These are phyloP conservation scores for Penicillium canariense DNA, from an alignment of 495 filamentous ascomycete genomes.

Conservation along the genomic window DNA sequence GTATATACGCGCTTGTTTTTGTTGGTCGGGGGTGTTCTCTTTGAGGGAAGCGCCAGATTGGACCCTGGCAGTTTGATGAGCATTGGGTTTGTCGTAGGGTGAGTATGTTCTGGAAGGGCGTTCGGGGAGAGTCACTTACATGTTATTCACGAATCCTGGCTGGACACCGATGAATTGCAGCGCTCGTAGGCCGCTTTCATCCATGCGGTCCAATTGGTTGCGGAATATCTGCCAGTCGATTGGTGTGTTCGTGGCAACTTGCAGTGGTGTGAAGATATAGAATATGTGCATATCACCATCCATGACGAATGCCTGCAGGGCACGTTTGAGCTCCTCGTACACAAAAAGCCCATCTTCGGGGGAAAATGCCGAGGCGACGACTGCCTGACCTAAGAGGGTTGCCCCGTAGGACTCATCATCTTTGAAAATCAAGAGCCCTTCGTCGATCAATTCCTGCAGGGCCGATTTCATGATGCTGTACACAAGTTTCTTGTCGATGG, in stretches of 20 bases:
- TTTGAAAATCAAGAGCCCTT: conserved; percentile 31
- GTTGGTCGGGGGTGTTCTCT: conserved; percentile 60
- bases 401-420: conserved; percentile 56
- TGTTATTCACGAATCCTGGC: conserved; percentile 65
- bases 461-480: conserved; percentile 53
- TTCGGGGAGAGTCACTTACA: conserved; percentile 46
- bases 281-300: conserved; percentile 83
- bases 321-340: conserved; percentile 63
- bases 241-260: conserved; percentile 41
- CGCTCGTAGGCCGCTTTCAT: conserved; percentile 69
- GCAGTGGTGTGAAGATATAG: conserved; percentile 76
- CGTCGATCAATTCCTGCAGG: conserved; percentile 50
- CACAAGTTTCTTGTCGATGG: conserved; percentile 53
- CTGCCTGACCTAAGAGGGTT: conserved; percentile 66
- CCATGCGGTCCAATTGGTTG: conserved; percentile 64
- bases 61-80: conserved; percentile 47
- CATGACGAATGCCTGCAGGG: conserved; percentile 74
- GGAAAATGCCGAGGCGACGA: conserved; percentile 69
- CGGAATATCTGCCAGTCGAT: conserved; percentile 76
- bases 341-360: conserved; percentile 79
- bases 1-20: conserved; percentile 61
- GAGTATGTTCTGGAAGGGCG: too few species aligned
- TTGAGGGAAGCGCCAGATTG: conserved; percentile 62
- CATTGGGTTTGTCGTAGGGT: not conserved
- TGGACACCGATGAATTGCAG: conserved; percentile 68